These are phyloP conservation scores for Clavispora santaluciae DNA, from an alignment of 805 yeast genomes.

Conservation along the genomic window DNA sequence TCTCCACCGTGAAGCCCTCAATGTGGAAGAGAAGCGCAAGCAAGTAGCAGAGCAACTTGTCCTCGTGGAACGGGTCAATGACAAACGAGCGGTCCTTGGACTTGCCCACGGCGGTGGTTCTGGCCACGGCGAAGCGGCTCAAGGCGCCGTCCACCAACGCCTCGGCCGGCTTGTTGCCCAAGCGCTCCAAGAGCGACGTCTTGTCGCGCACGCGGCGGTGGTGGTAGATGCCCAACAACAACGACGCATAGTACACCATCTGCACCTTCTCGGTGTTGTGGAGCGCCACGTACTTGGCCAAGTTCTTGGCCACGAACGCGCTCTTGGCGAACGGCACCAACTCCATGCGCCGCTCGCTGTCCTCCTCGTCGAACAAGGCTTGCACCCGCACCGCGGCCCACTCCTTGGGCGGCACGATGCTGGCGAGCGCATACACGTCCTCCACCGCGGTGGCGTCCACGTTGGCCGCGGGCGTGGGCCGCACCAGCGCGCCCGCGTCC, in stretches of 20 bases:
- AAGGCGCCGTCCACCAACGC: slow-evolving; percentile 66
- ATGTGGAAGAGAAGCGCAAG: slow-evolving; percentile 70
- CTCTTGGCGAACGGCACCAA: slow-evolving; percentile 62
- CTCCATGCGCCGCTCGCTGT: slow-evolving; percentile 44
- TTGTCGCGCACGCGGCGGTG: slow-evolving; percentile 60
- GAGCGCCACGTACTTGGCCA: slow-evolving; percentile 31
- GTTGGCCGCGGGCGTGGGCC: slow-evolving; percentile 80
- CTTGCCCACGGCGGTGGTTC: slow-evolving; percentile 63
- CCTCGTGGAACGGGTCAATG: slow-evolving; percentile 86
- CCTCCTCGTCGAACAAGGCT: slow-evolving; percentile 51
- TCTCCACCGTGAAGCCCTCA: slow-evolving; percentile 67
- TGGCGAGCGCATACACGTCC: slow-evolving; percentile 72
- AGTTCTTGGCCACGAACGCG: slow-evolving; percentile 46
- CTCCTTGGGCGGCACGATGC: slow-evolving; percentile 66
- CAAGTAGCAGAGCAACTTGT: slow-evolving; percentile 75
- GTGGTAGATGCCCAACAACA: slow-evolving; percentile 73
- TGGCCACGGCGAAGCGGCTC: slow-evolving; percentile 63
- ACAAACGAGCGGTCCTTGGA: slow-evolving; percentile 71
- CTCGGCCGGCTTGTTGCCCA: slow-evolving; percentile 67
- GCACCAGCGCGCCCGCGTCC: slow-evolving; percentile 52
- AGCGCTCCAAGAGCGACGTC: slow-evolving; percentile 54
- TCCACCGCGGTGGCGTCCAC: slow-evolving; percentile 77
- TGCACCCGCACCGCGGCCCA: slow-evolving; percentile 60
- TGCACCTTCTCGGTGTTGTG: slow-evolving; percentile 56
- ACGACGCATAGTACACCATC: slow-evolving; percentile 72